Percentiles rank a stretch among this genome's conserved stretches.
phyloP scores from a whole-genome alignment of 176 grass and related monocot species.

The Alloteropsis semialata region DNA sequence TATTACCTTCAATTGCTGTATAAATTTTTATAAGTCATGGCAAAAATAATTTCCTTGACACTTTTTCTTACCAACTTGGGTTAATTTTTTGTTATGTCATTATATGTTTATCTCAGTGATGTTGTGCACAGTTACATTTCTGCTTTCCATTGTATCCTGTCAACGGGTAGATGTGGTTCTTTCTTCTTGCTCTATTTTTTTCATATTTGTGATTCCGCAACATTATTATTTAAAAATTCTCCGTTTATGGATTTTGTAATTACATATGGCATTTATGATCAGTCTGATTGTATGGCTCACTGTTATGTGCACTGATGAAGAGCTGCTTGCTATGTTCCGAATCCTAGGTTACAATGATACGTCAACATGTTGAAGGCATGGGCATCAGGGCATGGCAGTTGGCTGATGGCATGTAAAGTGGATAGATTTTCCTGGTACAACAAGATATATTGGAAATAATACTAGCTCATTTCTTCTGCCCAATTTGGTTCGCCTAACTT shows the following conservation, averaged over 20 bases:
- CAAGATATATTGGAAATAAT: too few relatives aligned
- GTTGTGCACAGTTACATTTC: background rate
- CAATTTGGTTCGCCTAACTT: background rate
- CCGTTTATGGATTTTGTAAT: background rate
- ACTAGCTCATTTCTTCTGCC: too few relatives aligned
- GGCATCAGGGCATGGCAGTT: too few relatives aligned
- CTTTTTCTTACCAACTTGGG: background rate
- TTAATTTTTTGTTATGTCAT: background rate
- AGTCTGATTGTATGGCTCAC: background rate
- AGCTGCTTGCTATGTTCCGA: background rate
- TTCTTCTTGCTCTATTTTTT: background rate
- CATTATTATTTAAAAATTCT: background rate
- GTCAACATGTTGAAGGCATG: background rate
- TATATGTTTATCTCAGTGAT: background rate
- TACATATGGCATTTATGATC: background rate
- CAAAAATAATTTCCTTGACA: background rate
- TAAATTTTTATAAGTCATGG: background rate
- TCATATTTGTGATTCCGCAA: background rate
- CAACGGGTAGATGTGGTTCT: background rate
- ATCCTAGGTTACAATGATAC: too few relatives aligned
- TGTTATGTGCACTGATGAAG: background rate
- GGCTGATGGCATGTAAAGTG: background rate
- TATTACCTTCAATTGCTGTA: background rate
- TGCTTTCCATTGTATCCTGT: background rate
- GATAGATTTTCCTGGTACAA: background rate